Conservation (phyloP, 805 yeast species). For the Saturnispora saitoi region DNA sequence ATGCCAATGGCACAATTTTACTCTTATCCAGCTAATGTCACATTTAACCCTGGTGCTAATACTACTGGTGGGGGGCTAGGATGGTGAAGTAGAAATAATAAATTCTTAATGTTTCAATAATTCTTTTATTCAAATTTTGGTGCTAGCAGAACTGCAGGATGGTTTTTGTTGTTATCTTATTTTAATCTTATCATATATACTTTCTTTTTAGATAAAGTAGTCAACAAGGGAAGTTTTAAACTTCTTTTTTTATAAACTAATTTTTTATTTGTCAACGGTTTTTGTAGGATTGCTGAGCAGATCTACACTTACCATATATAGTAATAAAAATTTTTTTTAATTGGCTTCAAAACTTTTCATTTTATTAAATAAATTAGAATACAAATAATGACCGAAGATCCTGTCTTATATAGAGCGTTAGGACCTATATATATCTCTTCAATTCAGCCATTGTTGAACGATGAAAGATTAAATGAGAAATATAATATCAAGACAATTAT, state of each 20-base stretch:
- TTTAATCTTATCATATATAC: no score
- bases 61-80: background rate
- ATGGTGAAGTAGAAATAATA: background rate
- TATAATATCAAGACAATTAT: conserved; percentile 62
- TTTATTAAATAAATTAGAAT: background rate
- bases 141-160: no score
- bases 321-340: background rate
- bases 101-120: conserved; percentile 3
- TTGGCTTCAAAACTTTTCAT: background rate
- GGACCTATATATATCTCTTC: conserved; percentile 77
- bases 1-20: conserved; percentile 1
- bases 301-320: background rate
- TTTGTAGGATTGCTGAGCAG: background rate
- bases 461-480: conserved; percentile 40
- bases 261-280: background rate
- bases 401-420: conserved; percentile 44
- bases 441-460: conserved; percentile 51
- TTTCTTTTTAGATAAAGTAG: no score
- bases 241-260: no score
- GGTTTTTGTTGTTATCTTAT: no score
- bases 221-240: no score
- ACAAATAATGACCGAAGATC: conserved; percentile 11
- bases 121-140: background rate
- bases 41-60: background rate
- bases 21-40: background rate